These are phyloP conservation scores for Metschnikowia amazonensis DNA, from an alignment of 805 yeast genomes.

Conservation along the genomic window DNA sequence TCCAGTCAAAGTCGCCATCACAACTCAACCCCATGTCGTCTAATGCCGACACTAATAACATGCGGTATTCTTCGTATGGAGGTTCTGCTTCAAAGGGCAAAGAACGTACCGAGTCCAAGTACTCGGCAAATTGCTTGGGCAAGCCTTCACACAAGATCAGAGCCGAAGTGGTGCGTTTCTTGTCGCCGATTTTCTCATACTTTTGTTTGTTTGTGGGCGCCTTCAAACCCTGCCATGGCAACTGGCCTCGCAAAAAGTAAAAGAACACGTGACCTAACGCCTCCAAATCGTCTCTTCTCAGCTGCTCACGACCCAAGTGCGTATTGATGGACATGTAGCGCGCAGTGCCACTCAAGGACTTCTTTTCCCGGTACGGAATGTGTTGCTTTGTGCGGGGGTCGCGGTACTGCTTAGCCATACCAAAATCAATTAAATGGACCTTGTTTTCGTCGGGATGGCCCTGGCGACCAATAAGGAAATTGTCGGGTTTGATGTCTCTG, in stretches of 20 bases:
- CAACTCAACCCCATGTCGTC: slow-evolving; percentile 54
- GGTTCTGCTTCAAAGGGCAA: slow-evolving; percentile 79
- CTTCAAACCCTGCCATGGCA: slow-evolving; percentile 98
- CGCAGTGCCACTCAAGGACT: slow-evolving; percentile 95
- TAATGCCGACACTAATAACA: slow-evolving; percentile 57
- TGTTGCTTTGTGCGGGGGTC: slow-evolving; percentile 78
- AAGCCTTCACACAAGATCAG: slow-evolving; percentile 76
- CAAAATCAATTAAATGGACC: slow-evolving; percentile 75
- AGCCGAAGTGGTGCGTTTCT: slow-evolving; percentile 85
- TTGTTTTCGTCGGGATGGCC: slow-evolving; percentile 58
- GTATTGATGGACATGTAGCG: slow-evolving; percentile 94
- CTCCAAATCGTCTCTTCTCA: slow-evolving; percentile 94
- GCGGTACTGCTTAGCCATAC: slow-evolving; percentile 83
- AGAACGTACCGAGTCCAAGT: slow-evolving; percentile 62
- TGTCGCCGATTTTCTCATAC: slow-evolving; percentile 93
- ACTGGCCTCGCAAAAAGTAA: slow-evolving; percentile 90
- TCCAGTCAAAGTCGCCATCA: slow-evolving; percentile 78
- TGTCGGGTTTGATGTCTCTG: slow-evolving; percentile 82
- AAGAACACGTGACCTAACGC: slow-evolving; percentile 90
- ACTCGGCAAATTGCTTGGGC: slow-evolving; percentile 72
- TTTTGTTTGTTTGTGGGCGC: slow-evolving; percentile 97
- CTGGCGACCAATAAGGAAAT: slow-evolving; percentile 67
- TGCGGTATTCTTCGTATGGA: slow-evolving; percentile 63
- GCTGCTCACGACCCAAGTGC: slow-evolving; percentile 94
- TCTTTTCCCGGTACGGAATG: slow-evolving; percentile 90